Evolutionary conservation across 2,329 filamentous ascomycete genomes (phyloP).

Genomic region (Cladophialophora carrionii): DNA sequence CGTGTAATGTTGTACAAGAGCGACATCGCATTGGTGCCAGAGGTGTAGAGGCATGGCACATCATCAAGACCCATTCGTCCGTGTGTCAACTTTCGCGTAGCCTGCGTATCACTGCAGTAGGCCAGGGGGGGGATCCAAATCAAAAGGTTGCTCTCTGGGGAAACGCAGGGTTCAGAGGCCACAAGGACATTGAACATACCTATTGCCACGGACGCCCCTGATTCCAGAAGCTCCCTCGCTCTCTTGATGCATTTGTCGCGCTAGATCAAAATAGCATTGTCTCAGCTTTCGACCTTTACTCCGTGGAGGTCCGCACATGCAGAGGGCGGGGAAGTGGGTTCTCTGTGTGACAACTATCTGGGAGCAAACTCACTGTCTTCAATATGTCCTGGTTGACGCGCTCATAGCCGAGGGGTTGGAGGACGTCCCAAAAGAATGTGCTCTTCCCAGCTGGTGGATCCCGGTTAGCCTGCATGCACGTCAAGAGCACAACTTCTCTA

Average conservation of each 20-base stretch:
- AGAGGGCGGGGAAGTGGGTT: constrained; percentile 22
- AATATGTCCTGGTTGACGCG: constrained; percentile 89
- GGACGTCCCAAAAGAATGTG: constrained; percentile 46
- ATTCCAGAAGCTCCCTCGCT: constrained; percentile 66
- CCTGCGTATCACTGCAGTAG: constrained; percentile 11
- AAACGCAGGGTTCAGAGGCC: not conserved
- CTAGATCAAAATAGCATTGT: constrained; percentile 43
- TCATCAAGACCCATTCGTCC: not conserved
- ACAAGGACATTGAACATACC: constrained; percentile 58
- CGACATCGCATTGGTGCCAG: constrained; percentile 2
- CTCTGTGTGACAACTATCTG: constrained; percentile 8
- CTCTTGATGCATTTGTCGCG: constrained; percentile 70
- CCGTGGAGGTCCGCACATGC: constrained; percentile 31
- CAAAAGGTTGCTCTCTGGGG: not conserved
- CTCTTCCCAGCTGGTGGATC: not conserved
- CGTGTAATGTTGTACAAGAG: constrained; percentile 1
- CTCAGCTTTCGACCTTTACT: constrained; percentile 55
- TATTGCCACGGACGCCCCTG: constrained; percentile 72
- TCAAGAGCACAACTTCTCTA: not conserved
- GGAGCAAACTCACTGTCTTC: constrained; percentile 63
- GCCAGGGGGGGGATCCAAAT: not conserved
- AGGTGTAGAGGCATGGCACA: constrained; percentile 12
- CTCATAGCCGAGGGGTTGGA: constrained; percentile 78
- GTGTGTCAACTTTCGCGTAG: not conserved
- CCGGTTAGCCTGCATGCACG: not conserved